phyloP scores from a whole-genome alignment of 768 basidiomycete genomes.

The Pisolithus albus region DNA sequence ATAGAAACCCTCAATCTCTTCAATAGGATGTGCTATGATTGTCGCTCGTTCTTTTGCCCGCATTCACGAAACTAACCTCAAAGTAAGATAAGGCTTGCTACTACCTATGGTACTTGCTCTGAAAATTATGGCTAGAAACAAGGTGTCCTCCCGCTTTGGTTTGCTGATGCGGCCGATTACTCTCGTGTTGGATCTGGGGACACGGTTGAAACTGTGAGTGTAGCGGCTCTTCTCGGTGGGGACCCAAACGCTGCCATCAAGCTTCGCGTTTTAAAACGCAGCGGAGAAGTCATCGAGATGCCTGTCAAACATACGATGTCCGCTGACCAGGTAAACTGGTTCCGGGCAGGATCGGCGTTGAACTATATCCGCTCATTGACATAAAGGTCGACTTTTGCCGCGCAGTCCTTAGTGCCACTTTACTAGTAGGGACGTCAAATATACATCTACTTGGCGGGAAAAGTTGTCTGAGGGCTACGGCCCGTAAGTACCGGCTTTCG shows the following conservation, averaged over 20 bases:
- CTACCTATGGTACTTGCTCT: not conserved
- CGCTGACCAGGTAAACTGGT: slow-evolving; percentile 83
- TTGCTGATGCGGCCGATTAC: slow-evolving; percentile 82
- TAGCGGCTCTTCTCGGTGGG: slow-evolving; percentile 54
- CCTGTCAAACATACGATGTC: slow-evolving; percentile 86
- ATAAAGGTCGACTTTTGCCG: slow-evolving; percentile 2
- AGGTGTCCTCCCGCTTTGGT: slow-evolving; percentile 95
- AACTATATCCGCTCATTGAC: slow-evolving; percentile 73
- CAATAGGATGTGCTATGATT: slow-evolving; percentile 74
- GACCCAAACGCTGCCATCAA: slow-evolving; percentile 36
- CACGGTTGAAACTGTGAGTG: slow-evolving; percentile 74
- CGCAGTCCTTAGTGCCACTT: not conserved
- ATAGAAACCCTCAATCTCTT: not conserved
- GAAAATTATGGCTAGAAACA: slow-evolving; percentile 64
- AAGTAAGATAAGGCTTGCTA: slow-evolving; percentile 40
- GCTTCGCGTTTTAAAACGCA: slow-evolving; percentile 60
- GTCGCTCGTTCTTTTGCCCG: slow-evolving; percentile 92
- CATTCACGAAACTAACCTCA: slow-evolving; percentile 96
- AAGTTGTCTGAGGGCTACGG: too few relatives aligned
- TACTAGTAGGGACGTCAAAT: not conserved
- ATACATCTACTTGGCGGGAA: too few relatives aligned
- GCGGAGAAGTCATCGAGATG: slow-evolving; percentile 61
- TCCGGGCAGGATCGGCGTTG: slow-evolving; percentile 80
- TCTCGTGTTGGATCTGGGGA: slow-evolving; percentile 77
- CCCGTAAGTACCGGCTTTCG: too few relatives aligned